Percentiles rank a stretch among this genome's conserved stretches.
Evolutionary conservation across 2,329 filamentous ascomycete genomes (phyloP).

Genomic region (Arthroderma sp.): DNA sequence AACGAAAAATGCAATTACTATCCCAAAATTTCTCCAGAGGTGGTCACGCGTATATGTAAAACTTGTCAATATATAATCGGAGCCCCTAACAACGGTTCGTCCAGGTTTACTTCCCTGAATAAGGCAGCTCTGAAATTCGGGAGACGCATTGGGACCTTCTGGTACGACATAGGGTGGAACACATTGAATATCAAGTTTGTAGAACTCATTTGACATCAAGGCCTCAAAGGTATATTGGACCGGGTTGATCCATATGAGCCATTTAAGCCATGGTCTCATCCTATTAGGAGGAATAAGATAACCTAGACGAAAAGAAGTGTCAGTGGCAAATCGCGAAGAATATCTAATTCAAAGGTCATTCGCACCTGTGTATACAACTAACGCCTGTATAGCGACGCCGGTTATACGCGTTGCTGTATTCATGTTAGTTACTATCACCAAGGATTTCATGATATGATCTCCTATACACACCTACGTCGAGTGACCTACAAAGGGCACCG

Average conservation of each 20-base stretch:
- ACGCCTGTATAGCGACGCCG: slow-evolving; percentile 36
- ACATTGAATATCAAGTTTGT: slow-evolving; percentile 43
- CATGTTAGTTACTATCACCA: not conserved
- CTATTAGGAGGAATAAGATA: slow-evolving; percentile 49
- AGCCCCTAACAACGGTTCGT: slow-evolving; percentile 39
- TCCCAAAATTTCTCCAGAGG: slow-evolving; percentile 63
- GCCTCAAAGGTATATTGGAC: slow-evolving; percentile 58
- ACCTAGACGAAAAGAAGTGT: slow-evolving; percentile 23
- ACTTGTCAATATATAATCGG: slow-evolving; percentile 41
- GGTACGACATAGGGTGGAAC: slow-evolving; percentile 45
- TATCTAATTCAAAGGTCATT: not conserved
- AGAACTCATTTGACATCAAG: slow-evolving; percentile 58
- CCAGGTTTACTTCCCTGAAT: slow-evolving; percentile 45
- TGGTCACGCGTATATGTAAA: slow-evolving; percentile 45
- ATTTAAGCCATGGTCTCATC: slow-evolving; percentile 52
- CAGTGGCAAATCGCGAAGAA: not conserved
- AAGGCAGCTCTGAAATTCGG: slow-evolving; percentile 45
- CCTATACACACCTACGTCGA: slow-evolving; percentile 32
- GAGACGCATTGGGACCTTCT: slow-evolving; percentile 30
- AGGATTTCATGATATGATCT: not conserved
- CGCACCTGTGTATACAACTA: slow-evolving; percentile 44
- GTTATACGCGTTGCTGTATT: slow-evolving; percentile 34
- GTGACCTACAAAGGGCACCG: slow-evolving; percentile 35
- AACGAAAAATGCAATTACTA: slow-evolving; percentile 61
- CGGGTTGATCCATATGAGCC: slow-evolving; percentile 54